Base-by-base conservation (phyloP, 371 early-diverging fungal genomes). In the Rhizopus delemar region DNA sequence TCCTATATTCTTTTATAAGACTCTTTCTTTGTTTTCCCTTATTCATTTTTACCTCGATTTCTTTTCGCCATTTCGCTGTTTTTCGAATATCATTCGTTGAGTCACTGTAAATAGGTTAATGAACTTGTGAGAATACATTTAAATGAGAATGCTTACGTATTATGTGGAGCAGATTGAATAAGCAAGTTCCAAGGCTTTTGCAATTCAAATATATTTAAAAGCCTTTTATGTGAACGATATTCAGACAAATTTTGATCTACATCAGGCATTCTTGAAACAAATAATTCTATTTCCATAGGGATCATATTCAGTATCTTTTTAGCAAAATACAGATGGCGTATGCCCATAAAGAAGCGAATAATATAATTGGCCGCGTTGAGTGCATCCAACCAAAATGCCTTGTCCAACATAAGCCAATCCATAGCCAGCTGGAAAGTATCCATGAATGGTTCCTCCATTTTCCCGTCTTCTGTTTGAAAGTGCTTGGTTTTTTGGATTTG, bases 361-460 rank as follows among this genome's bases (percentile, higher is more conserved):
- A 32, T 50, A 41, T 41, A 16, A 38, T 64, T 64, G 16, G 51
- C 46, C 12, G 64, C 51, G 11, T 45, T n/a, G 13, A 64, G 43
- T 3, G 55, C 50, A 22, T 48, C 29, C 4, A 51, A 13, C 31
- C 51, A 49, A 22, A 54, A 28, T 8, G 11, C 36, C 6, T 59
- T 45, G 32, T 59, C 64, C 3, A 53, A 28, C 8, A 39, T 53
- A 2, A 64, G 46, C 58, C 59, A 64, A 5, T 45, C 28, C 36
- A 59, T 7, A 0, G 64, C 54, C 31, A 12, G 15, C 31, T 54
- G 33, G 34, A 64, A 54, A 1, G 49, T 4, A 5, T 36, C 13
- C 7, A 45, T 28, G 12, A 31, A 32, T 2, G 22, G 22, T 15
- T 51, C 45, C 12, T 15, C 29, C 11, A 36, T 36, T 8, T 52